Conservation (phyloP, 2,329 filamentous ascomycete species). For the Calonectria pteridis region DNA sequence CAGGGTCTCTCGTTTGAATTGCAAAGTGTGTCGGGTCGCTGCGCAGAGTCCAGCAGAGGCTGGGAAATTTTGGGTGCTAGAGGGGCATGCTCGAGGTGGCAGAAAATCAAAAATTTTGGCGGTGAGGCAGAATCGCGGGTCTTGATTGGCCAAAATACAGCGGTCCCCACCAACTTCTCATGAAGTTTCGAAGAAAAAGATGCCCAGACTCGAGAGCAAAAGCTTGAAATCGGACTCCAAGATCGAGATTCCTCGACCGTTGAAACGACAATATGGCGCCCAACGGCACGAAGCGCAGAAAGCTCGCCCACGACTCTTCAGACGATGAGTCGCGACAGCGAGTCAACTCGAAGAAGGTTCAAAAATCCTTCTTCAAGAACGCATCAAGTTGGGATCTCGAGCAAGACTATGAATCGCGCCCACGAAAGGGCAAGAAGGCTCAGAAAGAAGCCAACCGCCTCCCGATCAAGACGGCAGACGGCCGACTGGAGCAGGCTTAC, state of each 20-base stretch:
- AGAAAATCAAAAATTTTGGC: conserved; percentile 55
- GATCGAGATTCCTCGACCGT: conserved; percentile 24
- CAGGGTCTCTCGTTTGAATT: conserved; percentile 11
- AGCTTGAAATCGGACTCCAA: conserved; percentile 23
- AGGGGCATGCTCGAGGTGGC: conserved; percentile 39
- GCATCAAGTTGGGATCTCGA: conserved; percentile 91
- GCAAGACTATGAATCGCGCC: conserved; percentile 87
- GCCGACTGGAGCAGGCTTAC: conserved; percentile 73
- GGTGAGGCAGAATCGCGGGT: conserved; percentile 44
- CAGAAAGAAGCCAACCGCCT: conserved; percentile 79
- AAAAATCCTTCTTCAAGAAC: conserved; percentile 77
- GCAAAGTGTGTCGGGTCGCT: not conserved
- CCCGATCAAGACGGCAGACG: conserved; percentile 88
- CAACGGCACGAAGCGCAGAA: conserved; percentile 68
- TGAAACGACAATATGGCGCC: conserved; percentile 56
- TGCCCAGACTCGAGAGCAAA: conserved; percentile 32
- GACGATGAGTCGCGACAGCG: conserved; percentile 57
- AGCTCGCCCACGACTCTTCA: conserved; percentile 65
- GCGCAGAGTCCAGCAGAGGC: conserved; percentile 15
- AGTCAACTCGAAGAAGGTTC: conserved; percentile 55
- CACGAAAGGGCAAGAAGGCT: conserved; percentile 82
- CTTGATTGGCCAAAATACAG: conserved; percentile 38
- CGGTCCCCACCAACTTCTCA: conserved; percentile 27
- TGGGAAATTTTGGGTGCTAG: conserved; percentile 34
- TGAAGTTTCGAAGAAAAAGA: conserved; percentile 35